Percentiles rank a stretch among this genome's conserved stretches.
phyloP scores from a whole-genome alignment of 225 moss, liverwort and hornwort genomes.

The Sphagnum contortum region DNA sequence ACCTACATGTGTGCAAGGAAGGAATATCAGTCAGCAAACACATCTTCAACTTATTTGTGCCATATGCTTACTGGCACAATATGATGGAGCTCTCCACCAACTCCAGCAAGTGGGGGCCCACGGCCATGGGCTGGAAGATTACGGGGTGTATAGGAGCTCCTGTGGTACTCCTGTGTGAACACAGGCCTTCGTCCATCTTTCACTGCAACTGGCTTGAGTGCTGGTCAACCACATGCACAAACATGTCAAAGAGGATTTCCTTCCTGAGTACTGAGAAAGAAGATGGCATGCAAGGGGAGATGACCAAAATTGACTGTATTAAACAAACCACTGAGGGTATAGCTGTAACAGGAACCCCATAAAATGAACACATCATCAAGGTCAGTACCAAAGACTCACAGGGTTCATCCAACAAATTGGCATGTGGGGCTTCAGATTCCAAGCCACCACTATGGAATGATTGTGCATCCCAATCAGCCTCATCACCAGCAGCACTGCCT shows the following conservation, averaged over 20 bases:
- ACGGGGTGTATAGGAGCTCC: slow-evolving; percentile 87
- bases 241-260: too few species aligned
- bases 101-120: slow-evolving; percentile 79
- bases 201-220: slow-evolving; percentile 61
- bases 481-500: slow-evolving; percentile 74
- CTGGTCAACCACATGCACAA: slow-evolving; percentile 18
- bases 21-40: too few species aligned
- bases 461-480: slow-evolving; percentile 55
- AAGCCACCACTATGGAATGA: slow-evolving; percentile 22
- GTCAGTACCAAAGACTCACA: slow-evolving; percentile 10
- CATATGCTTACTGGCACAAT: slow-evolving; percentile 72
- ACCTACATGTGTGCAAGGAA: too few species aligned
- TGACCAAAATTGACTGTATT: too few species aligned
- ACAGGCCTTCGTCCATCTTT: slow-evolving; percentile 92
- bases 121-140: slow-evolving; percentile 88
- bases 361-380: too few species aligned
- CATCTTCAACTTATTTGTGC: too few species aligned
- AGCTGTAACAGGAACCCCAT: too few species aligned
- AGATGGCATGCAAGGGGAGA: too few species aligned
- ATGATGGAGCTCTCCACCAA: slow-evolving; percentile 84
- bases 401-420: slow-evolving; percentile 35
- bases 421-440: slow-evolving; percentile 27
- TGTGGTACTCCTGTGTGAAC: slow-evolving; percentile 90
- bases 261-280: too few species aligned
- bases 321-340: too few species aligned